Conservation (phyloP, 805 yeast genomes). For the Ogataea pini region DNA sequence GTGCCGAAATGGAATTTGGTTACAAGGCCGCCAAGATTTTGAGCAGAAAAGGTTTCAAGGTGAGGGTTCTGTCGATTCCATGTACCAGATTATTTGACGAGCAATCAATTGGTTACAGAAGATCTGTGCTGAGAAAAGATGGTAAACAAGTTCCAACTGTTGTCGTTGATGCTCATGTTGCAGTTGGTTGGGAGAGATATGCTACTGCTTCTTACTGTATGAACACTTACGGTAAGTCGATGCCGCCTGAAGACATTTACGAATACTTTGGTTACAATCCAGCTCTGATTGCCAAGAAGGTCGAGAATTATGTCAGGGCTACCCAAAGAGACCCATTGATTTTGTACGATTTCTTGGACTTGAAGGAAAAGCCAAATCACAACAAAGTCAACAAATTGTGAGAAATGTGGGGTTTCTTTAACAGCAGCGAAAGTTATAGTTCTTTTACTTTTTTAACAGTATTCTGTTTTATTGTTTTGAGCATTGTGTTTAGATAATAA, state of each 20-base stretch:
- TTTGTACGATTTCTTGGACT: slow-evolving; percentile 35
- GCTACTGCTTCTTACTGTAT: slow-evolving; percentile 96
- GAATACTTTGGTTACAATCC: slow-evolving; percentile 87
- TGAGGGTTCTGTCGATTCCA: slow-evolving; percentile 87
- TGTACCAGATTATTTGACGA: slow-evolving; percentile 86
- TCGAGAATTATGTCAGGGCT: slow-evolving; percentile 31
- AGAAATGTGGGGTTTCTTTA: background rate
- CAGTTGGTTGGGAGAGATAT: slow-evolving; percentile 91
- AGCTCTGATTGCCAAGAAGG: slow-evolving; percentile 71
- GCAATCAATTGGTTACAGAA: slow-evolving; percentile 78
- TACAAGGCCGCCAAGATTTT: slow-evolving; percentile 81
- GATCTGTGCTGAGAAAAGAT: slow-evolving; percentile 83
- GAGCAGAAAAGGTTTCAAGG: slow-evolving; percentile 62
- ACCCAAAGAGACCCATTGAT: slow-evolving; percentile 27
- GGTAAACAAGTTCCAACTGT: slow-evolving; percentile 74
- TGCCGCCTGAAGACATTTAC: slow-evolving; percentile 82
- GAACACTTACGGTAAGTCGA: slow-evolving; percentile 95
- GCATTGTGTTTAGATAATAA: too few relatives aligned
- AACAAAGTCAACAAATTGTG: slow-evolving; percentile 24
- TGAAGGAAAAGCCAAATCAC: slow-evolving; percentile 32
- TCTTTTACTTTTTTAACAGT: slow-evolving; percentile 2
- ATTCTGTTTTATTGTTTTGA: slow-evolving; percentile 1
- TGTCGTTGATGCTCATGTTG: slow-evolving; percentile 90
- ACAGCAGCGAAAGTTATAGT: background rate
- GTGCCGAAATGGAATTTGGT: slow-evolving; percentile 88